A percentile compares a stretch with the other conserved stretches of the same genome.
Conservation (phyloP, 2,329 filamentous ascomycete species). For the Apiospora marii region DNA sequence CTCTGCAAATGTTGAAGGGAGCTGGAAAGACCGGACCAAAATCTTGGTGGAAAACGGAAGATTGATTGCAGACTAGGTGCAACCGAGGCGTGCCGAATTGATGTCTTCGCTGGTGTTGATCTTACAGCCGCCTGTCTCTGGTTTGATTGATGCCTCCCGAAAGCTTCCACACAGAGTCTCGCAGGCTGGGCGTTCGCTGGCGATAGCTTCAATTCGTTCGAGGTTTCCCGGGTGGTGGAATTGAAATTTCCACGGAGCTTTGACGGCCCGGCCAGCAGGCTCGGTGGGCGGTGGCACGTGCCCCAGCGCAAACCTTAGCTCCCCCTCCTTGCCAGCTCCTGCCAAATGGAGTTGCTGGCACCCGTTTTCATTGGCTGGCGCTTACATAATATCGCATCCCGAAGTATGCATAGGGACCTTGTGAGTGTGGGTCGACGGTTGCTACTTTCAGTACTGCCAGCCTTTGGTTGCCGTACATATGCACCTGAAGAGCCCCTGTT, state of each 20-base stretch:
- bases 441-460: neutral
- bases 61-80: neutral
- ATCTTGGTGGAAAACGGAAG: neutral
- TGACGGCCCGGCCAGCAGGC: slow-evolving; percentile 13
- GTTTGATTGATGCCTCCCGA: neutral
- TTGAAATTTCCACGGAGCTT: slow-evolving; percentile 22
- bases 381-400: neutral
- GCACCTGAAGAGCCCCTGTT: neutral
- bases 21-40: neutral
- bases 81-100: neutral
- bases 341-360: slow-evolving; percentile 6
- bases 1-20: neutral
- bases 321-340: neutral
- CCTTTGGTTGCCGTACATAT: neutral
- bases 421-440: neutral
- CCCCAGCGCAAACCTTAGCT: neutral
- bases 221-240: neutral
- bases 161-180: slow-evolving; percentile 11
- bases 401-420: too few species aligned
- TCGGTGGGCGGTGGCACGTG: neutral
- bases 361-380: neutral
- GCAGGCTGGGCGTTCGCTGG: slow-evolving; percentile 1
- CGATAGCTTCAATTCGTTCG: slow-evolving; percentile 17
- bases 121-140: neutral
- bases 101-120: neutral